Percentiles rank a stretch among this genome's conserved stretches.
Evolutionary conservation across 2,329 filamentous ascomycete genomes (phyloP).

Genomic region (Chaetomium olivaceum): DNA sequence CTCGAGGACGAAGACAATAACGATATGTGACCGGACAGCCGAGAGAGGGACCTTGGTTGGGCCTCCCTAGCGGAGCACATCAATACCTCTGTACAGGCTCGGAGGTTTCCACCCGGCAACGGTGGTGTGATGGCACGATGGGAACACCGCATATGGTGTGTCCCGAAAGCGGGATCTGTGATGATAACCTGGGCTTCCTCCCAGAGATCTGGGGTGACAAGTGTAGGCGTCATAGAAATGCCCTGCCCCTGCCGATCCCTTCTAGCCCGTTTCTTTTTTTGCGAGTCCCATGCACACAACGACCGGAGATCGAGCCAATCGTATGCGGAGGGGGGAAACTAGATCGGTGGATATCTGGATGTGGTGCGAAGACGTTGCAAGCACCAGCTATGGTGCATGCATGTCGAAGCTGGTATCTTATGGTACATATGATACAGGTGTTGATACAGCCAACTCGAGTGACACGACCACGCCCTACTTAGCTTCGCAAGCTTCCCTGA

Average conservation of each 20-base stretch:
- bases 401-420: background rate
- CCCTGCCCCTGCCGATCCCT: conserved; percentile 10
- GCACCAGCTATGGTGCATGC: background rate
- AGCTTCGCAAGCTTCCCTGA: conserved; percentile 50
- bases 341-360: conserved; percentile 8
- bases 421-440: conserved; percentile 10
- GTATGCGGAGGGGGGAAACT: background rate
- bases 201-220: background rate
- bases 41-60: background rate
- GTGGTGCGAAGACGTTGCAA: background rate
- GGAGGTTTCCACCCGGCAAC: background rate
- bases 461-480: background rate
- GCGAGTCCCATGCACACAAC: background rate
- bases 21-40: background rate
- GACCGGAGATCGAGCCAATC: conserved; percentile 6
- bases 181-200: background rate
- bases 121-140: background rate
- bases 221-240: background rate
- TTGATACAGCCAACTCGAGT: background rate
- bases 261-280: background rate
- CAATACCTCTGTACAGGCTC: background rate
- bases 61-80: background rate
- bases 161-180: background rate
- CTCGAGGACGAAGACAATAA: conserved; percentile 5
- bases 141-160: background rate